These are phyloP conservation scores for Dendrobium nobile DNA, from an alignment of 106 monocot species.

Conservation along the genomic window DNA sequence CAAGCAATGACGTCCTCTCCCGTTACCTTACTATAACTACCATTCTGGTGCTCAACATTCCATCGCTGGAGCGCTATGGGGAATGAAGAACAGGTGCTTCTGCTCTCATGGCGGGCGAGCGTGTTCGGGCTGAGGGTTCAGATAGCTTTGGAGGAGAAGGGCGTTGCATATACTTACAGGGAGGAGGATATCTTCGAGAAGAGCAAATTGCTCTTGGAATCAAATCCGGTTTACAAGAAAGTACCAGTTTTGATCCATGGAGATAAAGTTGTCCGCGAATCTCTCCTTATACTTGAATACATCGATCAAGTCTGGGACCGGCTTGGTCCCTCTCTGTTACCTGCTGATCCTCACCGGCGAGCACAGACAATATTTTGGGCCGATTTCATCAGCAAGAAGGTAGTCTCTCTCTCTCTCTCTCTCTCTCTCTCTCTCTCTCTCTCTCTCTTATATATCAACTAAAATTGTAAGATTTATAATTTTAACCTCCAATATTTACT, in stretches of 20 bases:
- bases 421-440: too few relatives aligned
- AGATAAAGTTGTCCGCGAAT: conserved; percentile 2
- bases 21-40: too few relatives aligned
- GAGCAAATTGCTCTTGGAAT: conserved; percentile 5
- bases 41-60: too few relatives aligned
- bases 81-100: background rate
- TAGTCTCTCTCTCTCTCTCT: background rate
- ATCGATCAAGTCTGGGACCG: conserved; percentile 2
- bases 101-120: conserved; percentile 16
- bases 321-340: background rate
- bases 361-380: conserved; percentile 13
- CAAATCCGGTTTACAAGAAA: conserved; percentile 14
- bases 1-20: too few relatives aligned
- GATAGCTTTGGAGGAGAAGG: conserved; percentile 9
- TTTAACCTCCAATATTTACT: too few relatives aligned
- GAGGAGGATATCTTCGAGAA: conserved; percentile 1
- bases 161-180: background rate
- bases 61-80: too few relatives aligned
- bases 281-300: conserved; percentile 15
- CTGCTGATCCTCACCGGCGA: conserved; percentile 3
- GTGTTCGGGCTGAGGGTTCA: background rate
- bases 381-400: conserved; percentile 11
- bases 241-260: conserved; percentile 15
- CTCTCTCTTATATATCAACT: too few relatives aligned
- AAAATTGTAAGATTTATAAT: too few relatives aligned